A percentile compares a stretch with the other conserved stretches of the same genome.
Conservation (phyloP, 2,329 filamentous ascomycete species). For the Nemania bipapillata region DNA sequence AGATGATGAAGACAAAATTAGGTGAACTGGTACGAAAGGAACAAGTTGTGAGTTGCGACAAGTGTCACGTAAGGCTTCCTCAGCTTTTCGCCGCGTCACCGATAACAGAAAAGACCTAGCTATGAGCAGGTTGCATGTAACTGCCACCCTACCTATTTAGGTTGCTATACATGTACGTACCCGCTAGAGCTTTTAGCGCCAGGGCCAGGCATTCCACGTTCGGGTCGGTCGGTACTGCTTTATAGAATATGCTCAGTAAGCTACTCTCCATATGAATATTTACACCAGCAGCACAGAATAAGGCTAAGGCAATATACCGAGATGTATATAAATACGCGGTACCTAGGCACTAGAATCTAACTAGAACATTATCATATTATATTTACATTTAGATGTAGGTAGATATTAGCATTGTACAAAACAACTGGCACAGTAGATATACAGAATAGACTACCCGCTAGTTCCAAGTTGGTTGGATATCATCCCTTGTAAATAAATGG, state of each 20-base stretch:
- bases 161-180: neutral
- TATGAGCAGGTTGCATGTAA: neutral
- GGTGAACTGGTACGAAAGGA: conserved; percentile 13
- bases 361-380: no score
- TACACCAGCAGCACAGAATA: no score
- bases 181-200: neutral
- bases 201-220: neutral
- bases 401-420: no score
- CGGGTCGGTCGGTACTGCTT: conserved; percentile 3
- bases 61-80: conserved; percentile 12
- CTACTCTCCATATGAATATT: no score
- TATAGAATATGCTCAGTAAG: neutral
- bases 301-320: no score
- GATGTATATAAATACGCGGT: no score
- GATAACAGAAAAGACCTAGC: conserved; percentile 28
- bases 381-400: no score
- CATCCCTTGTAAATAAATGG: neutral
- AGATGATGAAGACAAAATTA: neutral
- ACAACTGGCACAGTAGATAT: no score
- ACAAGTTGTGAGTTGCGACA: conserved; percentile 32
- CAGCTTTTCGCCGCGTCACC: conserved; percentile 33
- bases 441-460: neutral
- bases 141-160: neutral
- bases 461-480: neutral
- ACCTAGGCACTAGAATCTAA: no score